A percentile compares a stretch with the other conserved stretches of the same genome.
Evolutionary conservation across 2,329 filamentous ascomycete genomes (phyloP).

Genomic region (Trichoderma simmonsii): DNA sequence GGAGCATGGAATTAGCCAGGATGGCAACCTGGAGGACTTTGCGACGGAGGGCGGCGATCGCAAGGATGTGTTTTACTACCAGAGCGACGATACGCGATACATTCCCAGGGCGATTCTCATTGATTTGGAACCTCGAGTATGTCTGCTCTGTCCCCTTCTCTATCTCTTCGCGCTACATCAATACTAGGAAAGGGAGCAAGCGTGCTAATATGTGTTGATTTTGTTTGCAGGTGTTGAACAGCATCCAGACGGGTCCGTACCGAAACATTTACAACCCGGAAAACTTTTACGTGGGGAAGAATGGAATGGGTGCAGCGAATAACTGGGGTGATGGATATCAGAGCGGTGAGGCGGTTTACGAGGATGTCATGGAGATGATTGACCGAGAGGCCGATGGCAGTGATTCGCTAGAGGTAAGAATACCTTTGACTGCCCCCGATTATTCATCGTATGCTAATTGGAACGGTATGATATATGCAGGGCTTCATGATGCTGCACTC

Average conservation of each 20-base stretch:
- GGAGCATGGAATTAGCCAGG: constrained; percentile 96
- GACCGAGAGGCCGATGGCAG: constrained; percentile 97
- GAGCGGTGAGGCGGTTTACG: constrained; percentile 84
- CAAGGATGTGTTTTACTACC: constrained; percentile 99
- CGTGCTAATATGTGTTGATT: background rate
- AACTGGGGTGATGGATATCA: constrained; percentile 98
- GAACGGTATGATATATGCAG: constrained; percentile 37
- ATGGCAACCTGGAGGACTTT: constrained; percentile 96
- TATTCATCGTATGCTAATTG: background rate
- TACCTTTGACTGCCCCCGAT: background rate
- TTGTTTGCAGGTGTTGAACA: constrained; percentile 68
- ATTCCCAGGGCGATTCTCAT: constrained; percentile 94
- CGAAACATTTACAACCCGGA: constrained; percentile 99
- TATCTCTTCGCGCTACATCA: background rate
- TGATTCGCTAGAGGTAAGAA: constrained; percentile 78
- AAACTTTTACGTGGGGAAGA: constrained; percentile 96
- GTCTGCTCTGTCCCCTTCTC: constrained; percentile 1
- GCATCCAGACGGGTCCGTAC: constrained; percentile 90
- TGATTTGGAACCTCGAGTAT: constrained; percentile 85
- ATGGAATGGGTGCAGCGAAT: constrained; percentile 90
- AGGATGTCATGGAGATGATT: constrained; percentile 99
- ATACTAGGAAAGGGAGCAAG: background rate
- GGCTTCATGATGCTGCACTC: constrained; percentile 99
- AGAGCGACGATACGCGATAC: constrained; percentile 97
- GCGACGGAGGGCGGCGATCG: constrained; percentile 96